phyloP scores from a whole-genome alignment of 2,329 filamentous ascomycete species.

The Sclerotinia glacialis region DNA sequence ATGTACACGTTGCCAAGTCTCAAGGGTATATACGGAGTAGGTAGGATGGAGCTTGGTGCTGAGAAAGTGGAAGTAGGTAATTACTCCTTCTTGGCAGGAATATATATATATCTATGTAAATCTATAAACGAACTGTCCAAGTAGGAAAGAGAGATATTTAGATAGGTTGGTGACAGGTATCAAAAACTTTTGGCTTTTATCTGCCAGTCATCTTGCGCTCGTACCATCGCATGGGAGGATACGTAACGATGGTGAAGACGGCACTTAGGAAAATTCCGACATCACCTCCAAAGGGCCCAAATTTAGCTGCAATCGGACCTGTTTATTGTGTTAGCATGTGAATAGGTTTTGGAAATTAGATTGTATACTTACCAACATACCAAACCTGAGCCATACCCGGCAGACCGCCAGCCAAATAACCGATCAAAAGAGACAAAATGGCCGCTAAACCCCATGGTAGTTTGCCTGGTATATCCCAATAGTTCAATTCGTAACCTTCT shows the following conservation, averaged over 20 bases:
- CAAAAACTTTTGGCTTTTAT: slow-evolving; percentile 14
- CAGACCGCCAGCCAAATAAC: slow-evolving; percentile 37
- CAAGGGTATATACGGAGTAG: not conserved
- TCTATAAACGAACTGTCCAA: not conserved
- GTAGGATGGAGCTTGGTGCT: not conserved
- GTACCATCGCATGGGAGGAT: slow-evolving; percentile 34
- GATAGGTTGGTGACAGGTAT: not conserved
- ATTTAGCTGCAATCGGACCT: slow-evolving; percentile 36
- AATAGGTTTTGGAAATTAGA: not conserved
- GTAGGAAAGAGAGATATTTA: not conserved
- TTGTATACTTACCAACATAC: slow-evolving; percentile 34
- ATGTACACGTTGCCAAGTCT: not conserved
- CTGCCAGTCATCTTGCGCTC: slow-evolving; percentile 34
- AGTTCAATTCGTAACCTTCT: slow-evolving; percentile 35
- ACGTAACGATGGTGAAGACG: slow-evolving; percentile 34
- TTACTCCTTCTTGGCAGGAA: not conserved
- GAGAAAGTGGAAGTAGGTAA: not conserved
- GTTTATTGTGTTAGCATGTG: not conserved
- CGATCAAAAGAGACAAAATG: slow-evolving; percentile 32
- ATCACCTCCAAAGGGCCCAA: slow-evolving; percentile 36
- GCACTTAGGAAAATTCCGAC: slow-evolving; percentile 36
- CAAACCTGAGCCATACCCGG: slow-evolving; percentile 38
- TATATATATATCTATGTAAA: not conserved
- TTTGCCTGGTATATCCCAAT: slow-evolving; percentile 34
- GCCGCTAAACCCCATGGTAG: slow-evolving; percentile 37